A percentile compares a stretch with the other conserved stretches of the same genome.
Conservation (phyloP, 1,284 basidiomycete species). For the Ceratobasidium sp. region DNA sequence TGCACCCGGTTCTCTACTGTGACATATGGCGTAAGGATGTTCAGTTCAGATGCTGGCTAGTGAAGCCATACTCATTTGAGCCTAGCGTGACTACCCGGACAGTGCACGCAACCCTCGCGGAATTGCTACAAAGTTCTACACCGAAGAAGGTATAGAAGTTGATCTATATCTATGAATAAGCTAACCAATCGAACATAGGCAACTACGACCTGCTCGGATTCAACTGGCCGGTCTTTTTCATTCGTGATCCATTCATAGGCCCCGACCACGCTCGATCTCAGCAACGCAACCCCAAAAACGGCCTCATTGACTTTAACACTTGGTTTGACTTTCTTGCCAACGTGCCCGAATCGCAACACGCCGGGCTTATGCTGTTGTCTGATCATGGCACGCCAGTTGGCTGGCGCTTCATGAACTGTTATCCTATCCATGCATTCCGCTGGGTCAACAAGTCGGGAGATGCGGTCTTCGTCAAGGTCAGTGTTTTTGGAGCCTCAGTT, state of each 20-base stretch:
- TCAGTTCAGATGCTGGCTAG: not conserved
- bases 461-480: conserved; percentile 87
- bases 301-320: conserved; percentile 55
- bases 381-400: conserved; percentile 95
- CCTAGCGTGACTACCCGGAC: conserved; percentile 89
- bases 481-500: conserved; percentile 63
- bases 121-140: conserved; percentile 88
- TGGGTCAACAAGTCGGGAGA: conserved; percentile 82
- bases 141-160: conserved; percentile 89
- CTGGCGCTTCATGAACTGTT: conserved; percentile 87
- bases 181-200: conserved; percentile 41
- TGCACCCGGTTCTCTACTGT: conserved; percentile 91
- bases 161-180: not conserved
- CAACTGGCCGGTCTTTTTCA: conserved; percentile 92
- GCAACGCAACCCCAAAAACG: conserved; percentile 54
- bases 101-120: conserved; percentile 93
- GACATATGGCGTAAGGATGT: conserved; percentile 53
- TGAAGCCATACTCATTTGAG: not conserved
- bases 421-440: conserved; percentile 93
- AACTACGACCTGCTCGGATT: conserved; percentile 56
- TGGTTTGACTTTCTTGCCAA: conserved; percentile 55
- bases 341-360: conserved; percentile 67
- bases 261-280: conserved; percentile 54
- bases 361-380: conserved; percentile 84
- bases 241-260: conserved; percentile 71